Evolutionary conservation across 2,329 filamentous ascomycete genomes (phyloP).

Genomic region (Apiospora saccharicola): DNA sequence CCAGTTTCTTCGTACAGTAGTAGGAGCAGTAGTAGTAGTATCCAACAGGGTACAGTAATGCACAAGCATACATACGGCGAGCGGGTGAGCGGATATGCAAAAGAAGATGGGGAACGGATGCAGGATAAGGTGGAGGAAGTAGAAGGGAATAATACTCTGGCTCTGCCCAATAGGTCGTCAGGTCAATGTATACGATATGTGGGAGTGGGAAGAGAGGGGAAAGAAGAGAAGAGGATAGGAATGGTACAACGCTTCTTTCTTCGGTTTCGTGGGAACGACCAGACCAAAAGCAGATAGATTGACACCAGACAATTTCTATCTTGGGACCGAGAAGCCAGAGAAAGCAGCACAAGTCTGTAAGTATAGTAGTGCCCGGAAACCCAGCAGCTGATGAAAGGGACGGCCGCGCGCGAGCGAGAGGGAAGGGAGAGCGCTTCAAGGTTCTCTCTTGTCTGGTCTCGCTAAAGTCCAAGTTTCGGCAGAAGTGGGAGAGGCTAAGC

Average conservation of each 20-base stretch:
- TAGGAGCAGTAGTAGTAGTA: background rate
- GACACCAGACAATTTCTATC: conserved; percentile 16
- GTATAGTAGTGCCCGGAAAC: background rate
- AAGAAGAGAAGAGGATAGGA: conserved; percentile 26
- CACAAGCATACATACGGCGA: conserved; percentile 7
- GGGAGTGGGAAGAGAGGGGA: conserved; percentile 21
- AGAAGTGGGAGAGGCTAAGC: conserved; percentile 15
- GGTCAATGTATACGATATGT: background rate
- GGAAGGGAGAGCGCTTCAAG: conserved; percentile 12
- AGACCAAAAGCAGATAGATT: conserved; percentile 23
- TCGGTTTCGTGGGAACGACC: conserved; percentile 24
- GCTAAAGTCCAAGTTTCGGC: conserved; percentile 14
- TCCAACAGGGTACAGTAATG: conserved; percentile 7
- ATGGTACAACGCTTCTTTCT: conserved; percentile 16
- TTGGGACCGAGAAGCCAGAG: background rate
- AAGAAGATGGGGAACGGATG: conserved; percentile 21
- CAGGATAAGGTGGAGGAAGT: conserved; percentile 9
- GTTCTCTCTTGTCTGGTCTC: conserved; percentile 9
- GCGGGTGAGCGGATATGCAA: conserved; percentile 19
- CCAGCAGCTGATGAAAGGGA: background rate
- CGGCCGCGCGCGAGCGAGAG: background rate
- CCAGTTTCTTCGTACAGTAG: background rate
- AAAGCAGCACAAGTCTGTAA: background rate
- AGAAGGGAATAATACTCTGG: conserved; percentile 3
- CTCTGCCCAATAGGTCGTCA: background rate